These are phyloP conservation scores for Nannochloris sp. DNA, from an alignment of 139 green algal genomes.

Conservation along the genomic window DNA sequence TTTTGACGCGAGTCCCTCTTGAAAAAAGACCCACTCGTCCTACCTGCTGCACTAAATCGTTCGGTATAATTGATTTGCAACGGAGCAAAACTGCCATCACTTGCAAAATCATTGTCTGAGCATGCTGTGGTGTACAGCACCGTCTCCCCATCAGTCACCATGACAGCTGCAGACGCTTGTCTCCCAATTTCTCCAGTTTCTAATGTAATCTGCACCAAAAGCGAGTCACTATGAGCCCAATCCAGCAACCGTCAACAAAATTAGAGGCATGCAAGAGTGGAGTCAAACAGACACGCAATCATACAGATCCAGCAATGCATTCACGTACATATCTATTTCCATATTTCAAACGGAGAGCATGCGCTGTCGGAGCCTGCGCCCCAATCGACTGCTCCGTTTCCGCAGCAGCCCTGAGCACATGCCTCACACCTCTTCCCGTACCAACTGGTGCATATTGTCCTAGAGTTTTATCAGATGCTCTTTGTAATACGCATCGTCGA, in stretches of 20 bases:
- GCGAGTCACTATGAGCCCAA: not conserved
- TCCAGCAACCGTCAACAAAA: not conserved
- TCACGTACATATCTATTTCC: no score
- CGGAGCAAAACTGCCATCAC: slow-evolving; percentile 76
- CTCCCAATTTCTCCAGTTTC: slow-evolving; percentile 89
- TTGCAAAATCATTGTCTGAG: slow-evolving; percentile 29
- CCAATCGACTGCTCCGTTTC: no score
- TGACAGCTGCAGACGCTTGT: slow-evolving; percentile 85
- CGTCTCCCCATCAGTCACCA: slow-evolving; percentile 79
- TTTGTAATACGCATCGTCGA: no score
- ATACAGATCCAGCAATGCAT: no score
- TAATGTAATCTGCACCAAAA: slow-evolving; percentile 51
- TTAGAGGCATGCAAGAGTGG: not conserved
- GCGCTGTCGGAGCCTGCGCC: no score
- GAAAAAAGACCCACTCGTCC: slow-evolving; percentile 72
- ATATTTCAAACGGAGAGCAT: no score
- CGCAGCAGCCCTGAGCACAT: no score
- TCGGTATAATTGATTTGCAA: slow-evolving; percentile 92
- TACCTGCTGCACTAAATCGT: slow-evolving; percentile 82
- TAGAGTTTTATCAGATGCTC: no score
- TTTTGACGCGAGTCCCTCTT: slow-evolving; percentile 83
- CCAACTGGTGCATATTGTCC: no score
- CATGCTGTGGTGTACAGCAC: slow-evolving; percentile 89
- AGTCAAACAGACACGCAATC: no score
- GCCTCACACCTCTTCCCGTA: no score